These are phyloP conservation scores for Chrysosphaeria jannelii DNA, from an alignment of 2,329 filamentous ascomycete genomes.

Conservation along the genomic window DNA sequence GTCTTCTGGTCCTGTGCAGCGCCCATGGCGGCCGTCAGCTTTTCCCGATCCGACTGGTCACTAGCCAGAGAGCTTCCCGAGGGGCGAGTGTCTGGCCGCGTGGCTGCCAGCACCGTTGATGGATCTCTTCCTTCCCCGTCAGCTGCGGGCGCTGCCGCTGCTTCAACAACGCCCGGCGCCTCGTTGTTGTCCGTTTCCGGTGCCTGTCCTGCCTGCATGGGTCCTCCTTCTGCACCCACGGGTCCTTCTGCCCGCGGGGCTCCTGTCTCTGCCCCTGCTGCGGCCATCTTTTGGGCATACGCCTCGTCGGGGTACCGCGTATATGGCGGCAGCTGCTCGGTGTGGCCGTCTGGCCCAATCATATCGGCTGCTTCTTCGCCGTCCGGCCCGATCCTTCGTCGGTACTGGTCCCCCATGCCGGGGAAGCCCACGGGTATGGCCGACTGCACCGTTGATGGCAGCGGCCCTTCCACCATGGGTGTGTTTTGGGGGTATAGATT, in stretches of 20 bases:
- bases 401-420: constrained; percentile 33
- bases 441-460: constrained; percentile 25
- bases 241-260: constrained; percentile 1
- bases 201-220: not conserved
- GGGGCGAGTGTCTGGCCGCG: constrained; percentile 17
- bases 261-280: constrained; percentile 5
- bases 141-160: constrained; percentile 18
- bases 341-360: constrained; percentile 64
- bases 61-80: constrained; percentile 20
- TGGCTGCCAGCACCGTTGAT: constrained; percentile 23
- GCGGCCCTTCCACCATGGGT: too few species aligned
- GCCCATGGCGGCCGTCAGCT: constrained; percentile 18
- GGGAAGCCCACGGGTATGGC: constrained; percentile 45
- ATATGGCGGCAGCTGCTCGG: constrained; percentile 77
- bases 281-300: constrained; percentile 21
- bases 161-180: not conserved
- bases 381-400: constrained; percentile 42
- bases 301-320: constrained; percentile 59
- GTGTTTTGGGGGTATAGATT: constrained; percentile 55
- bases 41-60: constrained; percentile 20
- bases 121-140: too few species aligned
- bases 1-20: constrained; percentile 21
- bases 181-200: too few species aligned
- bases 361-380: constrained; percentile 71
- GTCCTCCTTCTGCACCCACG: too few species aligned